A percentile compares a stretch with the other conserved stretches of the same genome.
Conservation (phyloP, 306 rosid genomes). For the Neltuma alba region DNA sequence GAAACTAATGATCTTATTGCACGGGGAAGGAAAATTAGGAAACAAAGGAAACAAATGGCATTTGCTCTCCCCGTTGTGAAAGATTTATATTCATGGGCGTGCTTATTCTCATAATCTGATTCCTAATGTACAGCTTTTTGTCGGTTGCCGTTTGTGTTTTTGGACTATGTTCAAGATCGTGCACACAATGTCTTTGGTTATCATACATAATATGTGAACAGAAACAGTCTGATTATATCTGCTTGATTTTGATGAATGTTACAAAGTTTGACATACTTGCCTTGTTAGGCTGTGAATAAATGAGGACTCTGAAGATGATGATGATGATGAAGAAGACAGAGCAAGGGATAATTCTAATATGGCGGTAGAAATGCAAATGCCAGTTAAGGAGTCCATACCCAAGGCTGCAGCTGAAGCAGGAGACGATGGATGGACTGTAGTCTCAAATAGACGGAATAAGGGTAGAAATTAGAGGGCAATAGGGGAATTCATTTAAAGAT, state of each 20-base stretch:
- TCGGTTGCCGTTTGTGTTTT: not conserved
- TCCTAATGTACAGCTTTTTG: not conserved
- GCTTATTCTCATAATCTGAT: not conserved
- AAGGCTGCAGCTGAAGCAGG: conserved; percentile 35
- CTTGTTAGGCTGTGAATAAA: conserved; percentile 44
- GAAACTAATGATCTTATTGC: not conserved
- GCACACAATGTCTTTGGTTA: not conserved
- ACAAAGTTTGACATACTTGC: not conserved
- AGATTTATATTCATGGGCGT: not conserved
- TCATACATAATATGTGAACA: not conserved
- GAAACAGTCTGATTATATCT: not conserved
- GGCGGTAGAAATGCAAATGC: conserved; percentile 40
- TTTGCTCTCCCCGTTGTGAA: not conserved
- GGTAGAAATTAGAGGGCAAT: too few relatives aligned
- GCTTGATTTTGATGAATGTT: not conserved
- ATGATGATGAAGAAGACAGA: not conserved
- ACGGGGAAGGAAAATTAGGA: not conserved
- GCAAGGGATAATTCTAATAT: conserved; percentile 35
- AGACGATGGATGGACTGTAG: too few relatives aligned
- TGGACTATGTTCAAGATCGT: conserved; percentile 7
- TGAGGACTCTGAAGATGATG: not conserved
- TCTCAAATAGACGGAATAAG: too few relatives aligned
- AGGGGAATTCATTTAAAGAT: too few relatives aligned
- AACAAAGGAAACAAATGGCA: not conserved
- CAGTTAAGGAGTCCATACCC: conserved; percentile 34